Base-by-base conservation (phyloP, 169 alveolate genomes). In the Plasmodium blacklocki region DNA sequence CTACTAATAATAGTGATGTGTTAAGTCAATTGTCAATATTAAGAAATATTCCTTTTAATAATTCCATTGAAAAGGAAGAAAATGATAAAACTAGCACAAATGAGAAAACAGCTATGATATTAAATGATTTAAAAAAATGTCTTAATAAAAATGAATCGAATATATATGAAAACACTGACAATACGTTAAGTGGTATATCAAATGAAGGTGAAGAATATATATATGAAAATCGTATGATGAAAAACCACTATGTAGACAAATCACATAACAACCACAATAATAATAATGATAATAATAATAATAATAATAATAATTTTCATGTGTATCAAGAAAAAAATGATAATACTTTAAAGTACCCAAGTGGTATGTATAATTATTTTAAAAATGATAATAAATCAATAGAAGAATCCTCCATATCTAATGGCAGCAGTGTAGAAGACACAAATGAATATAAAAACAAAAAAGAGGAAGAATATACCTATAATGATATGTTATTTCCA, bases 41-140 rank as follows among this genome's bases (percentile, higher is more conserved):
- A 5, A 56, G 90, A 47, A 80, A 67, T 23, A 80, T 80, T 54
- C 90, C 90, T 3, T 80, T 80, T 54, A 80, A 80, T 19, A 80
- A 52, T 18, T 5, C 19, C 6, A 18, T 39, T 19, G 63, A 32
- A 3, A 58, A 64, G 1, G 52, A 60, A n/a, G 50, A 26, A 3
- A 73, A 26, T 18, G 52, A 39, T 19, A 63, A 75, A 45, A 19
- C 19, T 7, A 62, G 60, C 29, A 15, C n/a, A 9, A 62, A 19
- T 18, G 60, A 54, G 14, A 75, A 75, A 54, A 60, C 74, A n/a
- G 67, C 88, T 29, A 75, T 75, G 88, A 75, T 75, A 75, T 50
- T 75, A 50, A 58, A 75, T 39, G 88, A 75, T 63, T 39, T 75
- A 54, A 75, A 63, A 54, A 75, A 56, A 32, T 75, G 88, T 19